These are phyloP conservation scores for Naganishia antarctica DNA, from an alignment of 768 basidiomycete genomes.

Conservation along the genomic window DNA sequence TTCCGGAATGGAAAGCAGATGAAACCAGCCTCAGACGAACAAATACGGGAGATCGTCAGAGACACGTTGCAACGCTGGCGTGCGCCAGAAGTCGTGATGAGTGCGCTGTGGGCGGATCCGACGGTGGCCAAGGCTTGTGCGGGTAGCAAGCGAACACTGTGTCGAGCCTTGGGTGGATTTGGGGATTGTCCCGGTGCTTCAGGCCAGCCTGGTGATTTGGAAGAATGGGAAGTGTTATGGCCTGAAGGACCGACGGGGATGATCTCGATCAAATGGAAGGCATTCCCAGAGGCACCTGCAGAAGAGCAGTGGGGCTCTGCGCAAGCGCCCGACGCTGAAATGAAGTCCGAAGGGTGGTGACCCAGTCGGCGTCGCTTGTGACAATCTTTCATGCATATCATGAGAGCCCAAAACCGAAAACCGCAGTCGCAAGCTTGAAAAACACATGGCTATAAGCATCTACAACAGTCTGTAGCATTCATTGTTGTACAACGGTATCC, in stretches of 20 bases:
- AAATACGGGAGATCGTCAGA: slow-evolving; percentile 34
- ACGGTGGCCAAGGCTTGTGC: slow-evolving; percentile 35
- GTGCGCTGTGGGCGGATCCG: slow-evolving; percentile 40
- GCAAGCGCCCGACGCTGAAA: slow-evolving; percentile 8
- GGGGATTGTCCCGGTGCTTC: slow-evolving; percentile 38
- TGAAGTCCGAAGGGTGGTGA: slow-evolving; percentile 11
- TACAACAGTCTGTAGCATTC: slow-evolving; percentile 5
- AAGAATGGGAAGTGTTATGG: slow-evolving; percentile 31
- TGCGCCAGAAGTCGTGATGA: slow-evolving; percentile 35
- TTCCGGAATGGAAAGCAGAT: slow-evolving; percentile 10
- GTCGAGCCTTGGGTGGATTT: slow-evolving; percentile 40
- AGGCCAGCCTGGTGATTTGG: slow-evolving; percentile 26
- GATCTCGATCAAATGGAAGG: slow-evolving; percentile 17
- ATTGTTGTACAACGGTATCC: slow-evolving; percentile 14
- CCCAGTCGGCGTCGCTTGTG: background rate
- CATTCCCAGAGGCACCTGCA: slow-evolving; percentile 4
- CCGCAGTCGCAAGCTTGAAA: background rate
- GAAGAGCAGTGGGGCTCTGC: slow-evolving; percentile 9
- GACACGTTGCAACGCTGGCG: slow-evolving; percentile 36
- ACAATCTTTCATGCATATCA: background rate
- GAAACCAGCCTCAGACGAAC: slow-evolving; percentile 8
- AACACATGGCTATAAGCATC: background rate
- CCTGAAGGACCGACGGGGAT: background rate
- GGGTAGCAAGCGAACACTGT: slow-evolving; percentile 41
- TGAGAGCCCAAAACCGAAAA: background rate